Evolutionary conservation across 2,329 filamentous ascomycete genomes (phyloP).

Genomic region (Daldinia sp.): DNA sequence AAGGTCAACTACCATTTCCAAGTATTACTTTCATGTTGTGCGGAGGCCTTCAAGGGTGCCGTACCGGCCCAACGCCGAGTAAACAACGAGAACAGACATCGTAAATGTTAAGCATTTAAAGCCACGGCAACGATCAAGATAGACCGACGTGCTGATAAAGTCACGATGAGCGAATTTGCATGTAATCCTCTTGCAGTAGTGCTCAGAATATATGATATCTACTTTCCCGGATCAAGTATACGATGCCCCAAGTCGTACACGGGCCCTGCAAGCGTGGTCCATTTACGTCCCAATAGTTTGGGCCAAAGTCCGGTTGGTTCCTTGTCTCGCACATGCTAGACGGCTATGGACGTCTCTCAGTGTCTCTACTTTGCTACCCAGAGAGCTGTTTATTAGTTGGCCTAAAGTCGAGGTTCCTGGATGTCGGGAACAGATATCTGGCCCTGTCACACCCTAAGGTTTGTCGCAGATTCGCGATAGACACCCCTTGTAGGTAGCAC

Average conservation of each 20-base stretch:
- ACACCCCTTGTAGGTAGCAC: slow-evolving; percentile 37
- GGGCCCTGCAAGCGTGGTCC: slow-evolving; percentile 23
- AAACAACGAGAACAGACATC: slow-evolving; percentile 7
- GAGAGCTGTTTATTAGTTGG: slow-evolving; percentile 23
- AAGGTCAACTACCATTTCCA: slow-evolving; percentile 15
- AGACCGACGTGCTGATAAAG: neutral
- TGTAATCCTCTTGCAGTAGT: slow-evolving; percentile 4
- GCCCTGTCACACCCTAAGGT: slow-evolving; percentile 33
- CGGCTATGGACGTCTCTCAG: slow-evolving; percentile 33
- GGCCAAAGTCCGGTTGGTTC: slow-evolving; percentile 41
- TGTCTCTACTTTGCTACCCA: slow-evolving; percentile 31
- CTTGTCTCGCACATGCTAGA: slow-evolving; percentile 42
- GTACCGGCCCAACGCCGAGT: slow-evolving; percentile 2
- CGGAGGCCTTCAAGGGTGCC: slow-evolving; percentile 15
- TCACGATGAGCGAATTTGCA: slow-evolving; percentile 1
- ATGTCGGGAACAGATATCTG: slow-evolving; percentile 40
- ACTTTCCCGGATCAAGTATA: slow-evolving; percentile 12
- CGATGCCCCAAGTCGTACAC: slow-evolving; percentile 25
- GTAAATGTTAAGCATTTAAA: neutral
- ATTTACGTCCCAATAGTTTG: slow-evolving; percentile 43
- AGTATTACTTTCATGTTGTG: slow-evolving; percentile 31
- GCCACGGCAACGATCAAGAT: neutral
- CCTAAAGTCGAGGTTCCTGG: slow-evolving; percentile 39
- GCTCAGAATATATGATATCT: slow-evolving; percentile 9
- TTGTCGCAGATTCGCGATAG: slow-evolving; percentile 47